Percentiles rank a stretch among this genome's conserved stretches.
Evolutionary conservation across 805 yeast species (phyloP).

Genomic region (Grigorovia humatica): DNA sequence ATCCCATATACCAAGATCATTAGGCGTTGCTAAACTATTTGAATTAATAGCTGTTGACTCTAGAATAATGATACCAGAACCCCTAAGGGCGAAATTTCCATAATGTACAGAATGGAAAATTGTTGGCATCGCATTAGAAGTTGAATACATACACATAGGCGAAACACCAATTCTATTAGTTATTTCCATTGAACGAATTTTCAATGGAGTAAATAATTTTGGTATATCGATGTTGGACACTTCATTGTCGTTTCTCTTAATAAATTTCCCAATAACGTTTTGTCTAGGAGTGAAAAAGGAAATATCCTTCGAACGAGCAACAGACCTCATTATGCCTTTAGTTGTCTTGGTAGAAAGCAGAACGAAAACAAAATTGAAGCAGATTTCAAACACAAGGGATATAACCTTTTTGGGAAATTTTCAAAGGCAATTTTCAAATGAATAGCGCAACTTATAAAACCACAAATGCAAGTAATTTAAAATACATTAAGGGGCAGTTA

Average conservation of each 20-base stretch:
- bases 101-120: slow-evolving; percentile 42
- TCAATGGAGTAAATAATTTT: slow-evolving; percentile 34
- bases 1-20: slow-evolving; percentile 41
- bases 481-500: no score
- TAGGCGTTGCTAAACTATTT: slow-evolving; percentile 35
- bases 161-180: slow-evolving; percentile 47
- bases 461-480: no score
- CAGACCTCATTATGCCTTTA: neutral
- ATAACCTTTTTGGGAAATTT: no score
- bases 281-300: slow-evolving; percentile 10
- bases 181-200: slow-evolving; percentile 31
- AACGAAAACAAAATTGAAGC: no score
- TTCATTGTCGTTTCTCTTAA: neutral
- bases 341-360: neutral
- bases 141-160: slow-evolving; percentile 47
- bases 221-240: slow-evolving; percentile 19
- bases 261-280: slow-evolving; percentile 8
- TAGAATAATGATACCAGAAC: slow-evolving; percentile 38
- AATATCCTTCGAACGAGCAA: slow-evolving; percentile 3
- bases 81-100: slow-evolving; percentile 37
- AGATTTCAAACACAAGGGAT: no score
- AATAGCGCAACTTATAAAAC: no score
- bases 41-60: slow-evolving; percentile 38
- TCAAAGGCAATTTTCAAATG: no score
- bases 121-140: slow-evolving; percentile 33